These are phyloP conservation scores for Pythium brachiatum DNA, from an alignment of 352 stramenopile species.

Conservation along the genomic window DNA sequence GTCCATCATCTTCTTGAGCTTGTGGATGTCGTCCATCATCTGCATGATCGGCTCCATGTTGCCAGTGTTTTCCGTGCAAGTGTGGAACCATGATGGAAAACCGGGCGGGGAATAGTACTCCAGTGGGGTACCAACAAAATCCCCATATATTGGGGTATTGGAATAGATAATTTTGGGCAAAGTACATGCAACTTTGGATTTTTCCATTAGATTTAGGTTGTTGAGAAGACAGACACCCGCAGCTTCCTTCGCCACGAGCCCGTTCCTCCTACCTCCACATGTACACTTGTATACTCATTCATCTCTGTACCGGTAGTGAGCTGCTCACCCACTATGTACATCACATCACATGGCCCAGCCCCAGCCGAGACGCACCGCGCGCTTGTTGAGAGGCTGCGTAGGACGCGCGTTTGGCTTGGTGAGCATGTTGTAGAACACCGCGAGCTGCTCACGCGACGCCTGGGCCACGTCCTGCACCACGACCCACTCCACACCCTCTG, in stretches of 20 bases:
- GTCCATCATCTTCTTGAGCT: slow-evolving; percentile 92
- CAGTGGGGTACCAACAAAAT: not conserved
- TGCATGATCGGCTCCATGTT: slow-evolving; percentile 89
- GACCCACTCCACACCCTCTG: slow-evolving; percentile 71
- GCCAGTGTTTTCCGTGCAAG: not conserved
- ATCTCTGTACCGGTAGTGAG: not conserved
- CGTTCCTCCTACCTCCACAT: not conserved
- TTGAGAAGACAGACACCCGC: not conserved
- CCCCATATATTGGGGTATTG: not conserved
- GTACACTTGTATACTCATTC: not conserved
- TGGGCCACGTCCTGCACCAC: slow-evolving; percentile 49
- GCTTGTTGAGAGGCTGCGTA: slow-evolving; percentile 48
- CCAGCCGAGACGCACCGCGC: slow-evolving; percentile 28
- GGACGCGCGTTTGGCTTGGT: slow-evolving; percentile 45
- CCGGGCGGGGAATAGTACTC: not conserved
- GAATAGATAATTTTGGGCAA: too few relatives aligned
- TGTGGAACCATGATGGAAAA: too few relatives aligned
- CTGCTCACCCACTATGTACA: not conserved
- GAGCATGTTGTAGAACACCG: slow-evolving; percentile 43
- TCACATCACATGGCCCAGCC: slow-evolving; percentile 5
- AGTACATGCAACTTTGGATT: too few relatives aligned
- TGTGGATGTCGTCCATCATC: slow-evolving; percentile 90
- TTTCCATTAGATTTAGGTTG: not conserved
- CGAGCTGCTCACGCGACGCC: slow-evolving; percentile 48
- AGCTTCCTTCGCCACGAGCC: not conserved